Base-by-base conservation (phyloP, 2,329 filamentous ascomycete species). In the Phyllosticta citrichinensis region DNA sequence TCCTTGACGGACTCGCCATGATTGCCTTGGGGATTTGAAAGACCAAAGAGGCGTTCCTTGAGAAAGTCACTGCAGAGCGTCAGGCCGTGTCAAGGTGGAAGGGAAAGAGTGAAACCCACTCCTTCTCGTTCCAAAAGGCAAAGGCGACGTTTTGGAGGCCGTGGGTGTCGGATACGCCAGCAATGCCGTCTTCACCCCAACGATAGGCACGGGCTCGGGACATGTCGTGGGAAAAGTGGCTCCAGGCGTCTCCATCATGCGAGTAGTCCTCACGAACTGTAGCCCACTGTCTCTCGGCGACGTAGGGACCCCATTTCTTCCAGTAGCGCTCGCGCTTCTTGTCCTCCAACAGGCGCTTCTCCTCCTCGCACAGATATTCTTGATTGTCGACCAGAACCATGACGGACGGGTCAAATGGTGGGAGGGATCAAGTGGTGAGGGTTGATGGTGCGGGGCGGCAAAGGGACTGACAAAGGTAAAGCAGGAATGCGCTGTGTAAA, bases 1-100 rank as follows among this genome's bases (percentile, higher is more conserved):
- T 97, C 93, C 75, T 97, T 97, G 79, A 97, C 82, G 73, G 91
- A 95, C 77, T 97, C 94, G 65, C 94, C 94, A 77, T 97, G 94
- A 71, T 97, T 97, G 66, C 93, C 93, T 76, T 97, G 91, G 2
- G 93, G 92, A 73, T 97, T 97, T 57, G 93, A 96, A 60, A 97
- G 81, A 60, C 93, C 93, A 71, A 97, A 97, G 4, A 97, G 83
- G 65, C 94, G 87, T 75, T 97, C 94, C 76, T 97, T 97, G 68
- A 97, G 81, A 72, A 93, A 96, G 61, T 91, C 88, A 74, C 91
- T 96, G 67, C 20, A 20, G 4, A 56, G 55, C 58, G 71, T 83
- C 72, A 84, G 79, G 55, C 54, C 53, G 33, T 52, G 9, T 20
- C 14, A 25, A 17, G 12, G 63, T 19, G 55, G 20, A 11, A 9